phyloP scores from a whole-genome alignment of 2,329 filamentous ascomycete species.

The Penicillium concentricum region DNA sequence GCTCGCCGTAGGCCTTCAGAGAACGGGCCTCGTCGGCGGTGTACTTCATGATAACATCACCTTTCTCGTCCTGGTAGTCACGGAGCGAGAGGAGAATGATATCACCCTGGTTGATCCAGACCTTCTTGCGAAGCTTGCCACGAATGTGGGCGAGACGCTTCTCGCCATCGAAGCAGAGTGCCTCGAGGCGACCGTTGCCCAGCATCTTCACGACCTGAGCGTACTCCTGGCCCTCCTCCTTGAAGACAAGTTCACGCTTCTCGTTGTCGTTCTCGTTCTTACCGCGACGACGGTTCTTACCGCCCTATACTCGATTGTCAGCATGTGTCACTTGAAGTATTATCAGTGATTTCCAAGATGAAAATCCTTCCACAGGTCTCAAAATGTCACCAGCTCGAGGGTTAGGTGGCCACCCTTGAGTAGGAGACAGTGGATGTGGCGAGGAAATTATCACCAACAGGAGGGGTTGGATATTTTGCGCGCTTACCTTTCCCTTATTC shows the following conservation, averaged over 20 bases:
- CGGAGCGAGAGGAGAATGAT: conserved; percentile 86
- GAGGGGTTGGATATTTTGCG: conserved; percentile 28
- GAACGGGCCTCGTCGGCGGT: conserved; percentile 90
- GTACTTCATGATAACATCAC: conserved; percentile 93
- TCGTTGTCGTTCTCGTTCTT: conserved; percentile 99
- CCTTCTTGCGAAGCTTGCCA: conserved; percentile 98
- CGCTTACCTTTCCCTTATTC: conserved; percentile 96
- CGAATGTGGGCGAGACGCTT: conserved; percentile 83
- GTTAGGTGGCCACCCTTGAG: conserved; percentile 1
- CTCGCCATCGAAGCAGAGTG: conserved; percentile 90
- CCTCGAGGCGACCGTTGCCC: conserved; percentile 89
- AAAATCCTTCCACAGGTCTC: background rate
- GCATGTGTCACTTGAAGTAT: conserved; percentile 17
- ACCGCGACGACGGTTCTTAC: conserved; percentile 96
- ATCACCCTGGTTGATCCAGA: conserved; percentile 98
- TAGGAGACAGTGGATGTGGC: conserved; percentile 16
- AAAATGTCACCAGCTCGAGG: background rate
- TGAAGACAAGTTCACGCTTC: conserved; percentile 98
- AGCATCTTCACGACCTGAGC: conserved; percentile 94
- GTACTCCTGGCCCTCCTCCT: conserved; percentile 94
- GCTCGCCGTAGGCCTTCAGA: conserved; percentile 94
- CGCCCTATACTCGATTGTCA: conserved; percentile 64
- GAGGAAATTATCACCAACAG: conserved; percentile 21
- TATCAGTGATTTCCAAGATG: background rate
- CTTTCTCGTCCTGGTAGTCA: conserved; percentile 93